Percentiles rank a stretch among this genome's conserved stretches.
Conservation (phyloP, 495 filamentous ascomycete genomes). For the Hypoxylon crocopeplum region DNA sequence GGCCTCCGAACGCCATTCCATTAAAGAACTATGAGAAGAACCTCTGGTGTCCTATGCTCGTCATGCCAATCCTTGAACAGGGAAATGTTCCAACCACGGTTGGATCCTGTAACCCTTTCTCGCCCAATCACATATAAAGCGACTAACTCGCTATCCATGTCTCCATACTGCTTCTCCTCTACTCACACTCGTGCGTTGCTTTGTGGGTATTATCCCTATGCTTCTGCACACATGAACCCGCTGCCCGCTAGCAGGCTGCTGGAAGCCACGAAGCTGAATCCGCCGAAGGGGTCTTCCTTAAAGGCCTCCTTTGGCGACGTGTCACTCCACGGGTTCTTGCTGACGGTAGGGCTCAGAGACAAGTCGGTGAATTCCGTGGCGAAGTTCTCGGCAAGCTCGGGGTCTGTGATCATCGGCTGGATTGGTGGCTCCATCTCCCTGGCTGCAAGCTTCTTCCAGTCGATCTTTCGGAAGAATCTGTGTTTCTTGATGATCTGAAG, state of each 20-base stretch:
- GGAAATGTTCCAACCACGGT: not conserved
- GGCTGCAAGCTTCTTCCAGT: slow-evolving; percentile 83
- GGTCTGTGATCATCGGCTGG: slow-evolving; percentile 89
- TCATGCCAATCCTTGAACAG: not conserved
- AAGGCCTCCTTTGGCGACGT: slow-evolving; percentile 42
- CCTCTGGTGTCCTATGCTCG: too few species aligned
- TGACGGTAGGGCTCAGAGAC: slow-evolving; percentile 74
- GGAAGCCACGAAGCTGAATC: slow-evolving; percentile 94
- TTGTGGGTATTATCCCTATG: not conserved
- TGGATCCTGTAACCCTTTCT: too few species aligned
- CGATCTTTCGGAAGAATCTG: slow-evolving; percentile 94
- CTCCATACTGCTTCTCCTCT: not conserved
- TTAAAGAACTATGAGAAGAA: too few species aligned
- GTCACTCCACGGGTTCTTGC: slow-evolving; percentile 43
- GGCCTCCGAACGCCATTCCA: too few species aligned
- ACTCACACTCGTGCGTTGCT: not conserved
- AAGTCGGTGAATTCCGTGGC: slow-evolving; percentile 83
- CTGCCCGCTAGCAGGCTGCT: slow-evolving; percentile 78
- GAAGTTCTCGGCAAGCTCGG: slow-evolving; percentile 96
- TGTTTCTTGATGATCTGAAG: slow-evolving; percentile 86
- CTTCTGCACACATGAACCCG: slow-evolving; percentile 36
- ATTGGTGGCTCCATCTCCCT: slow-evolving; percentile 87
- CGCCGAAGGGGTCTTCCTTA: slow-evolving; percentile 82
- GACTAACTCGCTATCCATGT: not conserved
- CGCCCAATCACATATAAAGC: too few species aligned